Percentiles rank a stretch among this genome's conserved stretches.
phyloP scores from a whole-genome alignment of 441 rosid species.

The Codiaeum variegatum region DNA sequence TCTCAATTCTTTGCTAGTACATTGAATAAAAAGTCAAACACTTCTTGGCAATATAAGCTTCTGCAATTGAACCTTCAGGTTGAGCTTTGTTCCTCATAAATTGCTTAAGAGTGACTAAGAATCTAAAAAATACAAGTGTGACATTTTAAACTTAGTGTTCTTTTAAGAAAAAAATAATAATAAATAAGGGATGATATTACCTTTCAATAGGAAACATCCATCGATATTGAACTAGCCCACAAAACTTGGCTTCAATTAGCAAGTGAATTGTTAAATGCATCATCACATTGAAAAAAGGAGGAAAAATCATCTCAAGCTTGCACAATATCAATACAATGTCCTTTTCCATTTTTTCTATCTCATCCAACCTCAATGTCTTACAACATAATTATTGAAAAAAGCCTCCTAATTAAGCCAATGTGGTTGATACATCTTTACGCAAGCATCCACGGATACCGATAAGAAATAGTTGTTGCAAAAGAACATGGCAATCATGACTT shows the following conservation, averaged over 20 bases:
- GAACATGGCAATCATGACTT: constrained; percentile 17
- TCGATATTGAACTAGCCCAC: neutral
- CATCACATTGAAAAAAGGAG: neutral
- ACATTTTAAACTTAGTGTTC: neutral
- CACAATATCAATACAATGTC: neutral
- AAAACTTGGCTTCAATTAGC: neutral
- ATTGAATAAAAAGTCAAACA: neutral
- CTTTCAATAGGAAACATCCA: constrained; percentile 2
- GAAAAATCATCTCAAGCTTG: neutral
- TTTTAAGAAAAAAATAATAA: neutral
- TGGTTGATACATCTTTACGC: neutral
- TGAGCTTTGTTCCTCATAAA: neutral
- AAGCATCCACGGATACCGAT: neutral
- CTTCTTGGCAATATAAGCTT: neutral
- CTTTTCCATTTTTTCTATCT: neutral
- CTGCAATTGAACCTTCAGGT: neutral
- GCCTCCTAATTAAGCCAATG: neutral
- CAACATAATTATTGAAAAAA: neutral
- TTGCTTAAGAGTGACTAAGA: neutral
- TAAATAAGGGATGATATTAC: neutral
- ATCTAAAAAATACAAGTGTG: neutral
- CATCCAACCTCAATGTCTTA: neutral
- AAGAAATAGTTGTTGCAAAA: neutral
- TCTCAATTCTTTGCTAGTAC: neutral
- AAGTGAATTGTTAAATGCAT: neutral